A percentile compares a stretch with the other conserved stretches of the same genome.
These are phyloP conservation scores for Hemileccinum impolitum DNA, from an alignment of 768 basidiomycete genomes.

Conservation along the genomic window DNA sequence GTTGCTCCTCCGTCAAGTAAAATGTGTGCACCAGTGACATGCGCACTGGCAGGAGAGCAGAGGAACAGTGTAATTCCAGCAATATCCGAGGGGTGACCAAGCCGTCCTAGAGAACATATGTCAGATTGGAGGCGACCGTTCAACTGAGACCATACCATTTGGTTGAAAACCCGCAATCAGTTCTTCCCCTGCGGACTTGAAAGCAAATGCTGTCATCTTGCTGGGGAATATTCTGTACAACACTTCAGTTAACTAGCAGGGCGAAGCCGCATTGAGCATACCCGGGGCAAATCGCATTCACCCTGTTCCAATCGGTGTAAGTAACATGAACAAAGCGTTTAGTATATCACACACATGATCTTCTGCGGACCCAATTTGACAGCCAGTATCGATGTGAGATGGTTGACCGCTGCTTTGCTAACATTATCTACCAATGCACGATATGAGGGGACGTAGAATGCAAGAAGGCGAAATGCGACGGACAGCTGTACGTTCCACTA, in stretches of 20 bases:
- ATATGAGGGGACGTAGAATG: background rate
- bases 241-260: background rate
- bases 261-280: constrained; percentile 25
- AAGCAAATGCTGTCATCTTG: constrained; percentile 78
- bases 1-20: constrained; percentile 65
- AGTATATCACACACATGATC: constrained; percentile 56
- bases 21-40: constrained; percentile 72
- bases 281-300: constrained; percentile 86
- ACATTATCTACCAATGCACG: constrained; percentile 52
- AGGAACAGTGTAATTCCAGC: constrained; percentile 72
- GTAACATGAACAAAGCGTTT: background rate
- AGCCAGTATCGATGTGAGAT: constrained; percentile 71
- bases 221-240: constrained; percentile 68
- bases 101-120: constrained; percentile 46
- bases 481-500: constrained; percentile 77
- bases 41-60: constrained; percentile 66
- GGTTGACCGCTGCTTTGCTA: constrained; percentile 86
- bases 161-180: constrained; percentile 55
- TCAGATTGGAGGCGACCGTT: background rate
- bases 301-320: constrained; percentile 38
- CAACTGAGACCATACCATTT: constrained; percentile 44
- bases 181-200: constrained; percentile 53
- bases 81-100: constrained; percentile 62
- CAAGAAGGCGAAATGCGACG: constrained; percentile 27
- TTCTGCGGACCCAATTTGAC: constrained; percentile 55